Base-by-base conservation (phyloP, 192 early-diverging fungal genomes). In the Podila epigama region DNA sequence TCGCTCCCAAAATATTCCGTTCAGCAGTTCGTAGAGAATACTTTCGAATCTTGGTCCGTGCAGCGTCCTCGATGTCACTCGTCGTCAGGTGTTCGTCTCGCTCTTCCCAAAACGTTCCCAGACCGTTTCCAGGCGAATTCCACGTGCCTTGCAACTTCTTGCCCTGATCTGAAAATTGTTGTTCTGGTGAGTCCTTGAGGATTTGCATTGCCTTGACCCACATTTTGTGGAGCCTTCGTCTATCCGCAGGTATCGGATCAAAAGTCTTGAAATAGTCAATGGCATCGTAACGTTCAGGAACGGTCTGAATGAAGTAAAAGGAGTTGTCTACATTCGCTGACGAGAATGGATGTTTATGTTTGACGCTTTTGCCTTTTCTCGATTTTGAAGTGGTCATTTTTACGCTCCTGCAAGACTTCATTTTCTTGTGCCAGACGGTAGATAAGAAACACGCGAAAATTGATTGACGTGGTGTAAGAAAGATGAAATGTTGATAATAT, bases 41-140 rank as follows among this genome's bases (percentile, higher is more conserved):
- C 31, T 66, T 66, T 22, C 64, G 64, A 58, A 66, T 66, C 18
- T 66, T 66, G 31, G 57, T 32, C 18, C 41, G 41, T n/a, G 42
- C 40, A 58, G 33, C 42, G 55, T 58, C 55, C 64, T 58, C 39
- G 25, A 66, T 50, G 20, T 66, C 64, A 40, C 64, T 66, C 39
- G 42, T 16, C 44, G 54, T 50, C 55, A 58, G 31, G 29, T 39
- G 54, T 50, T 66, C 41, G 22, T 66, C 39, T 31, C 39, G 51
- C 52, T 65, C 63, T 39, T 58, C 5, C 64, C 64, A 66, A 42
- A 66, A 66, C 31, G 54, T n/a, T 66, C 55, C 55, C 13, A 66
- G 55, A n/a, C 64, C 63, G 44, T 65, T 65, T 56, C 37, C 52
- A 44, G 63, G 52, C 12, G 63, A 56, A 39, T 54, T 32, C 63